phyloP scores from a whole-genome alignment of 1,284 basidiomycete genomes.

The Boletellus deceptivus region DNA sequence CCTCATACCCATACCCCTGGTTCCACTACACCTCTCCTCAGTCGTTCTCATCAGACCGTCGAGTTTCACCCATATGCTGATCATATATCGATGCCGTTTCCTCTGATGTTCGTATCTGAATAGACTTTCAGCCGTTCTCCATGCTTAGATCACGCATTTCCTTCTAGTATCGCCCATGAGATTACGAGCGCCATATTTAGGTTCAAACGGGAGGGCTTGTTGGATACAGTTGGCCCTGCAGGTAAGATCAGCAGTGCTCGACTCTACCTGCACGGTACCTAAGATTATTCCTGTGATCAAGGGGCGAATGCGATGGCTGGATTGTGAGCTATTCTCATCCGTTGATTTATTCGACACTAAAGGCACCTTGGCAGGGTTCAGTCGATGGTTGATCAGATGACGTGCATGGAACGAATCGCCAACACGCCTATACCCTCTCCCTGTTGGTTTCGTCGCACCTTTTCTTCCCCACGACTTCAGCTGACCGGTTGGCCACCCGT shows the following conservation, averaged over 20 bases:
- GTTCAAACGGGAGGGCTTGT: conserved; percentile 73
- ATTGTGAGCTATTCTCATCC: conserved; percentile 41
- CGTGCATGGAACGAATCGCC: conserved; percentile 81
- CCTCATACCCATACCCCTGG: conserved; percentile 22
- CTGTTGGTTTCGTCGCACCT: conserved; percentile 43
- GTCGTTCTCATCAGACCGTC: conserved; percentile 52
- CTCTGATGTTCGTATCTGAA: conserved; percentile 58
- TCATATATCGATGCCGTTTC: conserved; percentile 62
- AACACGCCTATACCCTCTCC: conserved; percentile 80
- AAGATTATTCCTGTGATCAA: conserved; percentile 22
- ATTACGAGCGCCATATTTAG: conserved; percentile 65
- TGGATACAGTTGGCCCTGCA: conserved; percentile 85
- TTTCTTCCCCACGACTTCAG: background rate
- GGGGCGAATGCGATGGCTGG: conserved; percentile 75
- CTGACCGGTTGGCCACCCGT: background rate
- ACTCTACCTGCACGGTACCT: background rate
- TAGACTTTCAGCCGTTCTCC: background rate
- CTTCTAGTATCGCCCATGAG: conserved; percentile 72
- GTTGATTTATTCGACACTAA: conserved; percentile 11
- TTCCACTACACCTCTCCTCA: conserved; percentile 57
- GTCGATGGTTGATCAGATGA: conserved; percentile 80
- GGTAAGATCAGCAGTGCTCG: conserved; percentile 39
- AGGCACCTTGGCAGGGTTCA: conserved; percentile 50
- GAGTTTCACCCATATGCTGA: conserved; percentile 59
- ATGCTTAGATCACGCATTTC: background rate